phyloP scores from a whole-genome alignment of 176 grass and related monocot genomes.

The Oryza australiensis region DNA sequence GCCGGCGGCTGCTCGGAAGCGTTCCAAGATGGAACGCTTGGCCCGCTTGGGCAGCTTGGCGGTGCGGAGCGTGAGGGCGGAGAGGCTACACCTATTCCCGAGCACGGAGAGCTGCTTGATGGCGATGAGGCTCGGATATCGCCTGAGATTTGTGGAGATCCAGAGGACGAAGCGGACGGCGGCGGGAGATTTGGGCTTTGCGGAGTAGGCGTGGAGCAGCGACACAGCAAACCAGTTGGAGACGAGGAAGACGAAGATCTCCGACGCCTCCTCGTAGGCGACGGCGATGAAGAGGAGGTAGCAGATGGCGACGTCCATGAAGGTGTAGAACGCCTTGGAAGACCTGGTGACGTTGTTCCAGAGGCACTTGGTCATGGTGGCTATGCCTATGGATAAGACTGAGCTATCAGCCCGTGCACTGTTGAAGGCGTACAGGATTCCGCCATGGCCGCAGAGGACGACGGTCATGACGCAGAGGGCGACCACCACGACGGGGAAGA shows the following conservation, averaged over 20 bases:
- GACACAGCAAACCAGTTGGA: constrained; percentile 33
- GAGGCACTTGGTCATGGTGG: too few relatives aligned
- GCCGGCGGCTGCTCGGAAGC: too few relatives aligned
- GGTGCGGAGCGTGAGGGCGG: neutral
- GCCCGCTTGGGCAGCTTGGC: neutral
- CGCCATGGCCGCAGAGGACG: neutral
- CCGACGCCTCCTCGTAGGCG: constrained; percentile 17
- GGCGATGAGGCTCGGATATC: too few relatives aligned
- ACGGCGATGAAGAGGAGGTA: neutral
- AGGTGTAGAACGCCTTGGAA: neutral
- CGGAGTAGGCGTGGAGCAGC: neutral
- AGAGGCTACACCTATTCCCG: neutral
- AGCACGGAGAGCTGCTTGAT: neutral
- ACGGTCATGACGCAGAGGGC: neutral
- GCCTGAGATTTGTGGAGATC: too few relatives aligned
- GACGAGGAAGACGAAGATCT: constrained; percentile 12
- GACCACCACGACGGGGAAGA: neutral
- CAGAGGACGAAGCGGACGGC: neutral
- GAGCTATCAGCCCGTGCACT: neutral
- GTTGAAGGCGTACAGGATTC: too few relatives aligned
- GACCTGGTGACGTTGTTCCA: too few relatives aligned
- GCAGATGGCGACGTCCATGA: neutral
- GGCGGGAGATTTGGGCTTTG: neutral
- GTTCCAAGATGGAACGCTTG: neutral
- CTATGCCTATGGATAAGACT: neutral